Percentiles rank a stretch among this genome's conserved stretches.
Conservation (phyloP, 352 stramenopile genomes). For the Globisporangium okanoganense region DNA sequence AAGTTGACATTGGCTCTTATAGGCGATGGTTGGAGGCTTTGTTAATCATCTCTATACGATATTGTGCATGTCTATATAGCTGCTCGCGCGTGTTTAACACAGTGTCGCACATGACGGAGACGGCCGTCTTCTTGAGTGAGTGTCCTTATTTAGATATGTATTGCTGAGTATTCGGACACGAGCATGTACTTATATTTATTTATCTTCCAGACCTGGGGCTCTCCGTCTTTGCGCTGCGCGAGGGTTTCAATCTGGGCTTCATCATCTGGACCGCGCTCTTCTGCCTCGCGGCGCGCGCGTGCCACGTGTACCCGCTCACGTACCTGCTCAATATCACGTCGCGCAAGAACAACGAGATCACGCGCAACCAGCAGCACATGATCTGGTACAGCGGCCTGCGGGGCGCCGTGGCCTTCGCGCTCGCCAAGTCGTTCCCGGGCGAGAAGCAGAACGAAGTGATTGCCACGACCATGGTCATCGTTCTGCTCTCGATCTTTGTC, state of each 20-base stretch:
- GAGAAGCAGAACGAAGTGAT: conserved; percentile 85
- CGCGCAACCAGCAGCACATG: conserved; percentile 91
- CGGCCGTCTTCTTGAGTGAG: conserved; percentile 90
- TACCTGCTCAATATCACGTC: conserved; percentile 50
- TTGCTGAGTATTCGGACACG: background rate
- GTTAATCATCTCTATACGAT: background rate
- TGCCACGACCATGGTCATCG: conserved; percentile 89
- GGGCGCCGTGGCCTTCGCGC: conserved; percentile 90
- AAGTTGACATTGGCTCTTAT: background rate
- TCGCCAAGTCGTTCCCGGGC: conserved; percentile 88
- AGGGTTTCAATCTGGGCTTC: conserved; percentile 80
- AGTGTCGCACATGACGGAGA: conserved; percentile 90
- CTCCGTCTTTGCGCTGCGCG: conserved; percentile 80
- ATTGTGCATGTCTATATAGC: conserved; percentile 22
- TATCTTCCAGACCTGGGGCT: conserved; percentile 78
- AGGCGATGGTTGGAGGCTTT: background rate
- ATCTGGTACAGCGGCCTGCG: conserved; percentile 94
- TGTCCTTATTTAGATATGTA: conserved; percentile 8
- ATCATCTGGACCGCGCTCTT: conserved; percentile 85
- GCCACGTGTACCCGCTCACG: conserved; percentile 88
- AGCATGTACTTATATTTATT: background rate
- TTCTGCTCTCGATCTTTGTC: conserved; percentile 91
- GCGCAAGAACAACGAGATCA: conserved; percentile 59
- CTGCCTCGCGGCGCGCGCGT: conserved; percentile 78
- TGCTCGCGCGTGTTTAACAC: conserved; percentile 88